Evolutionary conservation across 2,329 filamentous ascomycete genomes (phyloP), one percentile per base, ranked within the genome.

Genomic region (Verticillium longisporum): DNA sequence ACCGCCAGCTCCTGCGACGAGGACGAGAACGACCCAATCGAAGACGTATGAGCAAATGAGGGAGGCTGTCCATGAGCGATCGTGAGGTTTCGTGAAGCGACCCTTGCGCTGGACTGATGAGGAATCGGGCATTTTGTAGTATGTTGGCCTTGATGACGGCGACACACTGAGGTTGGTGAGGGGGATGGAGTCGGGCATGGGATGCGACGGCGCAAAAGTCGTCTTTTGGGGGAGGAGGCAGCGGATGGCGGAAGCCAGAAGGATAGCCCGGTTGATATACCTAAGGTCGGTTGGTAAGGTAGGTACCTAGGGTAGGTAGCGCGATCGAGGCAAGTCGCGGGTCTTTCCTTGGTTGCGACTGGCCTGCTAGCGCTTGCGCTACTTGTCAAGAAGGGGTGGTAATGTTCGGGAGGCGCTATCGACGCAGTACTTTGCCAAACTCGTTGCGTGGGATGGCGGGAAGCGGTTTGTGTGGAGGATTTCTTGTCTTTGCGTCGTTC

Each of bases 1-100:
- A 58, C 75, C 82, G 60, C 83, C 87, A 32, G 87, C 77, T 15
- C 78, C 81, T 32, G 80, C 85, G 37, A 86, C 81, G 56, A 73
- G 78, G 55, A 89, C 74, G 63, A 90, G 83, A 56, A 90, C 75
- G 21, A 90, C 72, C 90, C 90, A 94, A 75, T 93, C 90, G 61
- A 91, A 75, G 58, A 88, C 73, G 71, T 93, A 93, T 26, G 88
- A 89, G n/a, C 84, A 68, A 56, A 90, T 63, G 53, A 78, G 68
- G 31, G 62, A 64, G 10, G 59, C 56, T 4, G 62, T 64, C 64
- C 64, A 60, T 21, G 56, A 58, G 21, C 61, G 63, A 18, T 58
- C 59, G 9, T 36, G n/a, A 21, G 59, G 64, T 32, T 58, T 34
- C 15, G 62, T 55, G 31, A 36, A 56, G 45, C 63, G 62, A 31